Evolutionary conservation across 2,329 filamentous ascomycete genomes (phyloP).

Genomic region (Lachnellula hyalina): DNA sequence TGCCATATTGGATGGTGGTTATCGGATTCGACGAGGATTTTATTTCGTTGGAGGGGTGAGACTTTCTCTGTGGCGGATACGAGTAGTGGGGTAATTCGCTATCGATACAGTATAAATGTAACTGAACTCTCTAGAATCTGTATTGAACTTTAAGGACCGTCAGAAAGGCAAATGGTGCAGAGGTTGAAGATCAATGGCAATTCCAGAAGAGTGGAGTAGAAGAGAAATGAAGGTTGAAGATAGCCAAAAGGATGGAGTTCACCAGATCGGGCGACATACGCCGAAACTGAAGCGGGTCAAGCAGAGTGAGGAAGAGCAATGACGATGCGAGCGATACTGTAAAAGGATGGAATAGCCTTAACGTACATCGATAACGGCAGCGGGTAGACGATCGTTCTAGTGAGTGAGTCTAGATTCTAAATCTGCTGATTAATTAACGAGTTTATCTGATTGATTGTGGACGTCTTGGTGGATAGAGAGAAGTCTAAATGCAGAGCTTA

Average conservation of each 20-base stretch:
- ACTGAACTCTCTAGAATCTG: constrained; percentile 1
- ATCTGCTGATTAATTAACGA: no score
- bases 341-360: background rate
- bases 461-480: no score
- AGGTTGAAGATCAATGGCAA: no score
- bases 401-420: no score
- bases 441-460: no score
- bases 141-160: no score
- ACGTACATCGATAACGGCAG: background rate
- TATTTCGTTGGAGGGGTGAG: background rate
- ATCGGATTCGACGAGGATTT: background rate
- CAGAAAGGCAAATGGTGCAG: no score
- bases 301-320: background rate
- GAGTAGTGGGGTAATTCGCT: constrained; percentile 3
- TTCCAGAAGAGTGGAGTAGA: background rate
- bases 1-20: constrained; percentile 18
- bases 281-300: constrained; percentile 4
- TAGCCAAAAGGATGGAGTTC: background rate
- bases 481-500: no score
- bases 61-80: background rate
- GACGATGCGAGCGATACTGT: background rate
- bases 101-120: constrained; percentile 1
- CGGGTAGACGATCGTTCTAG: no score
- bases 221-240: background rate
- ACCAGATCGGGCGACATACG: background rate